Evolutionary conservation across 176 grass and related monocot genomes (phyloP), one percentile per base, ranked within the genome.

Genomic region (Puya raimondii): DNA sequence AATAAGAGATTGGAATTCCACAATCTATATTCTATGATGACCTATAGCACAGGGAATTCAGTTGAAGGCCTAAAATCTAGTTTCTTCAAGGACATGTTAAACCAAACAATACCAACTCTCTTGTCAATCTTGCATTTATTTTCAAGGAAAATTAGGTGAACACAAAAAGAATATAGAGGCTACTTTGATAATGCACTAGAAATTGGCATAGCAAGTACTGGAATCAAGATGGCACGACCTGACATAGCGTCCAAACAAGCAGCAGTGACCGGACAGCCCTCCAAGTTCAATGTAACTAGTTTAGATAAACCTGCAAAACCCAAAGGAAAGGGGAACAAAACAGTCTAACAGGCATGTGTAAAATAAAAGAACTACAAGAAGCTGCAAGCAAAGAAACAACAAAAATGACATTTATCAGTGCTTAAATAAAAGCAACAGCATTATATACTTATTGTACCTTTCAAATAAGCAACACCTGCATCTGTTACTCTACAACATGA

Each of bases 231-330:
- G 79, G 25, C 25, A 77, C 56, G 42, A 99, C 94, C 94, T 88
- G 94, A 99, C 48, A 99, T 84, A 84, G 73, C 79, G 67, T 91
- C 78, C 80, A 99, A 93, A 80, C 89, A 99, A 84, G 87, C 80
- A 75, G 87, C 75, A 78, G 84, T 99, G 53, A 93, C 64, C 65
- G 80, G 75, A 81, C 87, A 88, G 29, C 90, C 87, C 78, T 93
- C 94, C 70, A 99, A 69, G 70, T 99, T 93, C 59, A 93, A 57
- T 74, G 80, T 82, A 65, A 79, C 67, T 78, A 99, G 76, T 79
- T 91, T 88, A 21, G 79, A 83, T 67, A 93, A 75, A 82, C 80
- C 87, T 99, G 74, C 74, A 80, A 69, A 66, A 71, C 15, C 64
- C 9, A 18, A 50, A 64, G 14, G 50, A 64, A 48, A 63, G 69